phyloP scores from a whole-genome alignment of 2,329 filamentous ascomycete genomes.

The Aureobasidium namibiae region DNA sequence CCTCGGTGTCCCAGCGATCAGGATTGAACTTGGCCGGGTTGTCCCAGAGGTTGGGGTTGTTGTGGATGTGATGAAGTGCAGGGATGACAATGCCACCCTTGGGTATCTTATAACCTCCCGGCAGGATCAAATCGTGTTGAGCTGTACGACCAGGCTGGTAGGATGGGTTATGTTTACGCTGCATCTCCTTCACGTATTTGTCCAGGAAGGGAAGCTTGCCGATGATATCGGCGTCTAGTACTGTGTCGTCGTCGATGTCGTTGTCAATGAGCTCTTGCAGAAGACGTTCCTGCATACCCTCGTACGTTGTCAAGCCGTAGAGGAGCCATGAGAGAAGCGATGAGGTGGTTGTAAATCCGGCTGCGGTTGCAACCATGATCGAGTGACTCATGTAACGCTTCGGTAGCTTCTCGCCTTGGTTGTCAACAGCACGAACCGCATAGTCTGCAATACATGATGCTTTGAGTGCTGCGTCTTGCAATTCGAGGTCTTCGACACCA shows the following conservation, averaged over 20 bases:
- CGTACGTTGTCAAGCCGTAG: conserved; percentile 46
- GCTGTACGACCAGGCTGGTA: conserved; percentile 54
- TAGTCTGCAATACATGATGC: conserved; percentile 40
- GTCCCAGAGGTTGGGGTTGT: conserved; percentile 49
- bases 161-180: conserved; percentile 52
- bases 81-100: conserved; percentile 46
- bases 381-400: conserved; percentile 32
- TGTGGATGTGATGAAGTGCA: conserved; percentile 38
- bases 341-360: conserved; percentile 54
- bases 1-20: conserved; percentile 50
- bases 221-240: conserved; percentile 30
- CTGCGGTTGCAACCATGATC: conserved; percentile 46
- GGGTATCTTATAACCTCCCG: conserved; percentile 51
- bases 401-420: conserved; percentile 47
- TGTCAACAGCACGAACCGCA: conserved; percentile 44
- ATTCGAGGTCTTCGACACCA: conserved; percentile 27
- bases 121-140: conserved; percentile 48
- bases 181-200: conserved; percentile 53
- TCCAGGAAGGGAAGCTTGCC: conserved; percentile 45
- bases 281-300: conserved; percentile 48
- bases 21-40: conserved; percentile 52
- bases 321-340: conserved; percentile 52
- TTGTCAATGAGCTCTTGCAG: conserved; percentile 48
- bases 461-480: conserved; percentile 31
- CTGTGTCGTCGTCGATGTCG: conserved; percentile 26